Base-by-base conservation (phyloP, 306 rosid genomes). In the Quercus alba region DNA sequence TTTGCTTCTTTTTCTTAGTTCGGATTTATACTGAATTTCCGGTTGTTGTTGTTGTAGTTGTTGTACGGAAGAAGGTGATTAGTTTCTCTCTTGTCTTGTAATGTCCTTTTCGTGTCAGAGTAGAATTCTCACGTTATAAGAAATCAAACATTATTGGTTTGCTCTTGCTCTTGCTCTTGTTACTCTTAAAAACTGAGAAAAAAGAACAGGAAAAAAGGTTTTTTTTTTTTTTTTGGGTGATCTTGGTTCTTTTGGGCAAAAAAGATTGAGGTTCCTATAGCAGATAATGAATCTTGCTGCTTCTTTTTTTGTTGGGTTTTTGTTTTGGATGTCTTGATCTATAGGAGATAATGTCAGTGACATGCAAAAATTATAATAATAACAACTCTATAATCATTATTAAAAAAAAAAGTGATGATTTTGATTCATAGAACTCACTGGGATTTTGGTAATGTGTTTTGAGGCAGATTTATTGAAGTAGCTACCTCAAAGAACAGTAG, bases 391-490 rank as follows among this genome's bases (percentile, higher is more conserved):
- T 41, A 8, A 41, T 41, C 46, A 41, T 41, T 0, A 41, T 41
- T 41, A 38, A 21, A 38, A 41, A 41, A 8, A 8, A 38, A 41
- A 2, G 41, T 6, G 12, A 41, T 2, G 46, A 41, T 41, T 41
- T 41, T 41, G 46, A 2, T 41, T 41, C 46, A 41, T 8, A 41
- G 12, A 41, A 41, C 46, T 41, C 46, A 10, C 26, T 26, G 21
- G 26, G 3, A 7, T 59, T 59, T 59, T 59, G 28, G 31, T 21
- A 12, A 44, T 87, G 80, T 70, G 71, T 70, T 70, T 87, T 81
- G 87, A 81, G 87, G 83, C 55, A 28, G 79, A 28, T 17, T 73
- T 46, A n/a, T 62, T 75, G 59, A 35, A 70, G 71, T 54, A 63
- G 75, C 71, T 80, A 73, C 46, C 46, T 8, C 46, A 41, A 41